Evolutionary conservation across 257 asterid species (phyloP).

Genomic region (Eustoma russellianum): DNA sequence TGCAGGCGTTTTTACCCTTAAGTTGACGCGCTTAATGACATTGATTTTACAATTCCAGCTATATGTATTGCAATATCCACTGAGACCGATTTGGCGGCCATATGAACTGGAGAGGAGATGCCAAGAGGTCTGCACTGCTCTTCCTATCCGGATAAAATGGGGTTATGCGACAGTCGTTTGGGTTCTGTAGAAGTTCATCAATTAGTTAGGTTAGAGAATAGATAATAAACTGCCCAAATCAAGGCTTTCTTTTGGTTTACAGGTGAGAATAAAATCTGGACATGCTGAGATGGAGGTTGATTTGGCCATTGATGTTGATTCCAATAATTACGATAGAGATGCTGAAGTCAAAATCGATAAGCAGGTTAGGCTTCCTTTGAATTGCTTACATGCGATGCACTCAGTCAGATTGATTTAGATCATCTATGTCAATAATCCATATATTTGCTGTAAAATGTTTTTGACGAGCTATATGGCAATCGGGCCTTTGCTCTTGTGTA

Average conservation of each 20-base stretch:
- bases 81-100: slow-evolving; percentile 82
- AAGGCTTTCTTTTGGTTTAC: slow-evolving; percentile 8
- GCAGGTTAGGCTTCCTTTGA: slow-evolving; percentile 34
- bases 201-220: too few relatives aligned
- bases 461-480: too few relatives aligned
- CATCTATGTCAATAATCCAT: not conserved
- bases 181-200: too few relatives aligned
- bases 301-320: slow-evolving; percentile 50
- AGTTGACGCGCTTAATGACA: not conserved
- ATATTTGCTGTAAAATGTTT: too few relatives aligned
- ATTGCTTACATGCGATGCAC: not conserved
- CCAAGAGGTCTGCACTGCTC: slow-evolving; percentile 39
- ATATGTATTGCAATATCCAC: slow-evolving; percentile 64
- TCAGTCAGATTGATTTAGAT: not conserved
- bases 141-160: not conserved
- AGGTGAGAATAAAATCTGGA: slow-evolving; percentile 73
- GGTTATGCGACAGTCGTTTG: not conserved
- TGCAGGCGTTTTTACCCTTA: too few relatives aligned
- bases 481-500: not conserved
- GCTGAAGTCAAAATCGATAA: slow-evolving; percentile 36
- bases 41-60: slow-evolving; percentile 26
- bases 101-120: slow-evolving; percentile 68
- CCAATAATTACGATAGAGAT: slow-evolving; percentile 47
- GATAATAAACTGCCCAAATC: not conserved
- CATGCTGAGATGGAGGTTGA: slow-evolving; percentile 67